A percentile compares a stretch with the other conserved stretches of the same genome.
These are phyloP conservation scores for Basidioascus undulatus DNA, from an alignment of 768 basidiomycete species.

Conservation along the genomic window DNA sequence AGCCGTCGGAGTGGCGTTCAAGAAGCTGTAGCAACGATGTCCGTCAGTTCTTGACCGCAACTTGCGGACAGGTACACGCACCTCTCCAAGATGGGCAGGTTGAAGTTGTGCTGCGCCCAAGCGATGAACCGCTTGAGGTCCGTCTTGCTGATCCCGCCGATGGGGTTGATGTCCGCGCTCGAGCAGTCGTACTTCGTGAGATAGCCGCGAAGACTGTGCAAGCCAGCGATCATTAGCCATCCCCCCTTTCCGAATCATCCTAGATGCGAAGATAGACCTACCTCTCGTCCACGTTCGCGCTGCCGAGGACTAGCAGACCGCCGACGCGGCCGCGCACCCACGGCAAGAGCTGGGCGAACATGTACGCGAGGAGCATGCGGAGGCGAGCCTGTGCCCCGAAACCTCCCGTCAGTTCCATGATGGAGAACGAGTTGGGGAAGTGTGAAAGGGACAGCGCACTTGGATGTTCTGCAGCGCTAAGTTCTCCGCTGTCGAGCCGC, in stretches of 20 bases:
- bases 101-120: constrained; percentile 50
- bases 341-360: constrained; percentile 84
- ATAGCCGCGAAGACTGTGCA: constrained; percentile 63
- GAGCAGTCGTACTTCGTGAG: constrained; percentile 96
- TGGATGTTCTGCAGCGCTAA: constrained; percentile 95
- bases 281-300: constrained; percentile 97
- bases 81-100: constrained; percentile 62
- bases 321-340: constrained; percentile 69
- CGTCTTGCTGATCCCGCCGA: constrained; percentile 92
- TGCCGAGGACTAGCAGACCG: constrained; percentile 81
- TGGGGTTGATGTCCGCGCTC: constrained; percentile 87
- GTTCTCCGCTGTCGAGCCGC: constrained; percentile 71
- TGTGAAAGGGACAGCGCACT: too few species aligned
- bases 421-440: background rate
- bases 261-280: constrained; percentile 14
- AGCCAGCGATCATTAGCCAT: background rate
- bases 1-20: constrained; percentile 78
- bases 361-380: constrained; percentile 79
- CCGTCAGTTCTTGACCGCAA: background rate
- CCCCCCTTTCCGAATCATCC: background rate
- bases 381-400: constrained; percentile 39
- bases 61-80: constrained; percentile 21
- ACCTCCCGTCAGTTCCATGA: background rate
- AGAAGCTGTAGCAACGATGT: constrained; percentile 39
- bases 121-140: constrained; percentile 90